Evolutionary conservation across 2,329 filamentous ascomycete genomes (phyloP), one percentile per base, ranked within the genome.

Genomic region (Pseudocercospora eumusae): DNA sequence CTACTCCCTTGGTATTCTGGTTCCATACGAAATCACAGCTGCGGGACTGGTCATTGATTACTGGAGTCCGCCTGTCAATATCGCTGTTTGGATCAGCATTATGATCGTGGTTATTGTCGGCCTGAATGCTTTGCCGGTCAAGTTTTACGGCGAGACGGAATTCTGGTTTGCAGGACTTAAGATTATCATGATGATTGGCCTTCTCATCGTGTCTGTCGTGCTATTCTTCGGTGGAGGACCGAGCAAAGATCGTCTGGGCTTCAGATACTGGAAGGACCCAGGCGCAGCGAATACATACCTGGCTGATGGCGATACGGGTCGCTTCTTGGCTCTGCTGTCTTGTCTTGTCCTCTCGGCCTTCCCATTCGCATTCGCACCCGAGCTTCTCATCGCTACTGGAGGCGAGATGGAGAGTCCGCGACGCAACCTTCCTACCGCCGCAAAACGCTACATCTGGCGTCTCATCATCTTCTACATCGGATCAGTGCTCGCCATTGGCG

Each of bases 381-480:
- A 86, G 66, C 71, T 86, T 33, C 77, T 86, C 53, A 79, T 85
- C 40, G 82, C 84, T 27, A 71, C 71, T 20, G 68, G 59, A 81
- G 84, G 84, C 10, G 86, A 87, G 68, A 86, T 85, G 79, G 76
- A 83, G 64, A 81, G 76, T 10, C 85, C 83, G 1, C 79, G 84
- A n/a, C 78, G 80, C 45, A 86, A 86, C 65, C 77, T 88, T 6
- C 85, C 85, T 15, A 82, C 78, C 18, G 86, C 85, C 1, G 83
- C 82, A 0, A 79, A 82, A n/a, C 79, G 83, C 8, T 86, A 84
- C 72, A 85, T 87, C 73, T 86, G 82, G 71, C 85, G 86, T 11
- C 77, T 88, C n/a, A 75, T 86, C 13, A 79, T 86, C 72, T 86
- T 87, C 77, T 87, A 87, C 71, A 77, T 87, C 57, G 74, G 82